Evolutionary conservation across 2,329 filamentous ascomycete genomes (phyloP), one percentile per base, ranked within the genome.

Genomic region (Hypoxylon sp.): DNA sequence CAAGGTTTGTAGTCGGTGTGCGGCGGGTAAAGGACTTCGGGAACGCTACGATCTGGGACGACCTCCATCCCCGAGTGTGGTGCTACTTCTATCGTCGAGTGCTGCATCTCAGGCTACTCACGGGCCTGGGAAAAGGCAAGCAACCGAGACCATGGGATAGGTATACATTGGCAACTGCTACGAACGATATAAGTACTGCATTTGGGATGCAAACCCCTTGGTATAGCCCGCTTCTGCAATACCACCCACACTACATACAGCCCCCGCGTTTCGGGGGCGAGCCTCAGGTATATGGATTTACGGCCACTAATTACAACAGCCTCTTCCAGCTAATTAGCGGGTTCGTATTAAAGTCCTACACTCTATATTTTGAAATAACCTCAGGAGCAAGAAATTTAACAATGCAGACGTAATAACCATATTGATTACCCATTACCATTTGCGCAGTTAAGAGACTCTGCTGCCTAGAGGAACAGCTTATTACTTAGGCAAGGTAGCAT

Each of bases 41-140:
- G 65, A 27, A 58, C 35, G 35, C 25, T 51, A 1, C 30, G 61
- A 35, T 68, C 61, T 6, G 65, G 61, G 14, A 11, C 35, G 31
- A 64, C 35, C 37, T 64, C 31, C 25, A 59, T 59, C 13, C 56
- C 61, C n/a, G 37, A 33, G 27, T 48, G 33, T 20, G 61, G 42
- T 13, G 25, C 25, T 14, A 31, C 40, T 42, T 68, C 56, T 44
- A 61, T 63, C 27, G 53, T 68, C 22, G 65, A 68, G 46, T 68
- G 40, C 20, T 44, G 42, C 65, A 68, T 68, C 42, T 50, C 44
- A 14, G 14, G 17, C 30, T 31, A 10, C 35, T 20, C 10, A 40
- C 53, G 46, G 17, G 20, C 40, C 53, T 49, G 17, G 6, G 55
- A 30, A 20, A 37, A 40, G 37, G 14, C 14, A 27, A 37, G 54